A percentile compares a stretch with the other conserved stretches of the same genome.
Conservation (phyloP, 2,329 filamentous ascomycete genomes). For the Penicillium sp. region DNA sequence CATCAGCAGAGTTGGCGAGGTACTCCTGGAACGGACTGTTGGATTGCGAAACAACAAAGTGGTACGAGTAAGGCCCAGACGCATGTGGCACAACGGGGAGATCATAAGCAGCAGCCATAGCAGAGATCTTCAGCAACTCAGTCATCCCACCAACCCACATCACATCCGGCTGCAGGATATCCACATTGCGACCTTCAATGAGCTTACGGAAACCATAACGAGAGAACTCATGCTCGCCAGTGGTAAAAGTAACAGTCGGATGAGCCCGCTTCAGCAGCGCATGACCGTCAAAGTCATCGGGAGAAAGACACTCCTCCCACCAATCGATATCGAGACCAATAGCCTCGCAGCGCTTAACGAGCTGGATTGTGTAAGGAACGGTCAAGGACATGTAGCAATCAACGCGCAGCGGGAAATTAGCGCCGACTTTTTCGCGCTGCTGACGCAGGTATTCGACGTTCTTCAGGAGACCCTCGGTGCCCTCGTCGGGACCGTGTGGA, state of each 20-base stretch:
- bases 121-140: constrained; percentile 81
- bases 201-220: constrained; percentile 93
- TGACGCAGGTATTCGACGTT: constrained; percentile 85
- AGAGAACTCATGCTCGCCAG: constrained; percentile 93
- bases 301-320: constrained; percentile 93
- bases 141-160: constrained; percentile 97
- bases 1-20: constrained; percentile 86
- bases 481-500: constrained; percentile 85
- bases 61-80: constrained; percentile 90
- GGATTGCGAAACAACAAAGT: constrained; percentile 89
- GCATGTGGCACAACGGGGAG: constrained; percentile 94
- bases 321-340: constrained; percentile 85
- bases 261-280: constrained; percentile 86
- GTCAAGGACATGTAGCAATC: constrained; percentile 98
- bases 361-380: constrained; percentile 85
- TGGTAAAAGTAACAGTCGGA: constrained; percentile 88
- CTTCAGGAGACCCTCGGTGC: constrained; percentile 73
- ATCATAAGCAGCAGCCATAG: constrained; percentile 88
- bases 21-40: constrained; percentile 97
- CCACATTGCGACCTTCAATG: constrained; percentile 83
- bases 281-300: constrained; percentile 89
- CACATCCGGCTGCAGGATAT: constrained; percentile 92
- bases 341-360: constrained; percentile 76
- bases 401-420: constrained; percentile 88
- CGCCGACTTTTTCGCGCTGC: constrained; percentile 78